Conservation (phyloP, 1,284 basidiomycete genomes). For the Inonotus obliquus region DNA sequence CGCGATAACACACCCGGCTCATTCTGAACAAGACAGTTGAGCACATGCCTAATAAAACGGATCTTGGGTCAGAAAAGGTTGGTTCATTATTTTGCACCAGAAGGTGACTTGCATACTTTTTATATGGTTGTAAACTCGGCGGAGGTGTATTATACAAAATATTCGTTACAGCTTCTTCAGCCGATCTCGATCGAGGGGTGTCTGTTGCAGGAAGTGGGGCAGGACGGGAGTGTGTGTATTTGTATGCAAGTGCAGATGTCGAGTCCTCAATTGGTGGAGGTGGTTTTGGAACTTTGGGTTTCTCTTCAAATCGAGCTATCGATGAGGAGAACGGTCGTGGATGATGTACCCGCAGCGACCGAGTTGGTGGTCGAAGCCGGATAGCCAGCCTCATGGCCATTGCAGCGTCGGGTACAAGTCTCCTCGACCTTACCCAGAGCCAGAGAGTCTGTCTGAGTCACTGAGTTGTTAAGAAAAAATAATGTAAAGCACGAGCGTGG, state of each 20-base stretch:
- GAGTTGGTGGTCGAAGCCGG: background rate
- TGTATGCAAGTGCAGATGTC: constrained; percentile 94
- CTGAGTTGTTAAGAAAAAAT: background rate
- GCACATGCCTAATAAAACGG: constrained; percentile 63
- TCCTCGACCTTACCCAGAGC: background rate
- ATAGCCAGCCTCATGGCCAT: constrained; percentile 1
- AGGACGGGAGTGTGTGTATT: constrained; percentile 67
- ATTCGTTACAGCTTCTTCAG: constrained; percentile 93
- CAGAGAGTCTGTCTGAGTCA: no score
- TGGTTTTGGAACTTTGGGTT: constrained; percentile 36
- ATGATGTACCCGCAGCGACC: background rate
- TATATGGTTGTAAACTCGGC: constrained; percentile 88
- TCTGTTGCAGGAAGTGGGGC: constrained; percentile 77
- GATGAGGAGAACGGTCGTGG: constrained; percentile 1
- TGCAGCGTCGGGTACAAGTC: background rate
- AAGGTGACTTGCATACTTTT: constrained; percentile 59
- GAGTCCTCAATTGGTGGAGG: constrained; percentile 81
- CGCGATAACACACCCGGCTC: constrained; percentile 98
- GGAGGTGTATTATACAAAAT: constrained; percentile 96
- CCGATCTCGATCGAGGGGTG: constrained; percentile 68
- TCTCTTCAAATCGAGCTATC: constrained; percentile 3
- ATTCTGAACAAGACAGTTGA: constrained; percentile 99
- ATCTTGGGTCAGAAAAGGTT: background rate
- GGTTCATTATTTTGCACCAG: constrained; percentile 12
- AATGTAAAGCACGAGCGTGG: background rate